Evolutionary conservation across 768 basidiomycete species (phyloP).

Genomic region (Calocybe gangraenosa): DNA sequence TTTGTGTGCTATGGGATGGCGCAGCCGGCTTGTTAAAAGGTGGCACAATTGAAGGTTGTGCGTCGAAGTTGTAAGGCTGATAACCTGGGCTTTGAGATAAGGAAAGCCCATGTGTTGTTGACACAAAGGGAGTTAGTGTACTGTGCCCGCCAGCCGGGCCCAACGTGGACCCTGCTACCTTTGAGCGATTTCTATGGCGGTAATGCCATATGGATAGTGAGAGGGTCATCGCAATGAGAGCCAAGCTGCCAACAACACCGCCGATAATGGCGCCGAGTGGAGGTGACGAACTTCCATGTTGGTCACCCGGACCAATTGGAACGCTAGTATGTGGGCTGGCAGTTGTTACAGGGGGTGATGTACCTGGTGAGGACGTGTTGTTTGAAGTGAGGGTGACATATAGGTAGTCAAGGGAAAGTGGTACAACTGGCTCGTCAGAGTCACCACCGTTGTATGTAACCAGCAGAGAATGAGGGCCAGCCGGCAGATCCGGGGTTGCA

Average conservation of each 20-base stretch:
- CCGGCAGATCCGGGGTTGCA: constrained; percentile 3
- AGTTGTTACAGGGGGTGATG: neutral
- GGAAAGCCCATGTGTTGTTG: too few species aligned
- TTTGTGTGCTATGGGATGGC: too few species aligned
- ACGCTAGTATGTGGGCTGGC: neutral
- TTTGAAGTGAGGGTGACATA: constrained; percentile 1
- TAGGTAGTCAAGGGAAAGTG: constrained; percentile 8
- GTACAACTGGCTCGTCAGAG: neutral
- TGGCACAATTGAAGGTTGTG: too few species aligned
- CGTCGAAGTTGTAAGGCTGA: too few species aligned
- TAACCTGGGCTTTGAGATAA: too few species aligned
- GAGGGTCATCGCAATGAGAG: neutral
- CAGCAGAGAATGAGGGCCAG: constrained; percentile 6
- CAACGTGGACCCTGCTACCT: too few species aligned
- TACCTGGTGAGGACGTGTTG: too few species aligned
- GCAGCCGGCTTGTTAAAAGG: too few species aligned
- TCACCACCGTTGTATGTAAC: constrained; percentile 9
- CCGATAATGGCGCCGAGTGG: constrained; percentile 4
- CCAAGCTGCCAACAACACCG: neutral
- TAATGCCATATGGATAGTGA: neutral
- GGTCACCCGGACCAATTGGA: neutral
- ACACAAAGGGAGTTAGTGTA: too few species aligned
- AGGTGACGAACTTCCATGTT: neutral
- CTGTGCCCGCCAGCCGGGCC: too few species aligned
- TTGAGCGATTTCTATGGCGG: neutral